Evolutionary conservation across 345 rosid species (phyloP).

Genomic region (Arabis hirsuta): DNA sequence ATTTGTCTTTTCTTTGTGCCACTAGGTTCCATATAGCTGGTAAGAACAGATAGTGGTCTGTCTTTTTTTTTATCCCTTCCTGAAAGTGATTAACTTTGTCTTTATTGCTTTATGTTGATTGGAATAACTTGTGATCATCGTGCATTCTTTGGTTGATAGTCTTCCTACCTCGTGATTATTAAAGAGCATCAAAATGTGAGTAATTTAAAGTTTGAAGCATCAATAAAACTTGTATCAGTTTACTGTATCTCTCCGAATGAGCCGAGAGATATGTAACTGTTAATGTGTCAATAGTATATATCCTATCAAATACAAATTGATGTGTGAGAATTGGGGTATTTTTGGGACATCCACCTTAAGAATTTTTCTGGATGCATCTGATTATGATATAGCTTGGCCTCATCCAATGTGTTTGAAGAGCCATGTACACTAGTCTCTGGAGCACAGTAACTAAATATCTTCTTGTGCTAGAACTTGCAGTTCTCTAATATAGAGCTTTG

Average conservation of each 20-base stretch:
- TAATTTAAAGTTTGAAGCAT: background rate
- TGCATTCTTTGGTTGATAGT: constrained; percentile 27
- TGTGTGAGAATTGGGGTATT: background rate
- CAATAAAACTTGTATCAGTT: background rate
- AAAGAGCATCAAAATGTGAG: constrained; percentile 1
- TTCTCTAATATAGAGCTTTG: constrained; percentile 7
- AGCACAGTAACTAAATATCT: background rate
- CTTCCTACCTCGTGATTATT: constrained; percentile 22
- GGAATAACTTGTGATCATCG: constrained; percentile 34
- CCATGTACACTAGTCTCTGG: constrained; percentile 22
- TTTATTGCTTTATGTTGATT: constrained; percentile 38
- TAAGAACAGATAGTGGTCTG: constrained; percentile 37
- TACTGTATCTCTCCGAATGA: constrained; percentile 18
- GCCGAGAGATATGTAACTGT: constrained; percentile 1
- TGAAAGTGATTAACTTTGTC: constrained; percentile 38
- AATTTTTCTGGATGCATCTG: constrained; percentile 27
- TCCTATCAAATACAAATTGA: background rate
- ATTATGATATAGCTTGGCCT: constrained; percentile 4
- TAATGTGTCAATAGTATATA: background rate
- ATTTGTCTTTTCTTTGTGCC: constrained; percentile 36
- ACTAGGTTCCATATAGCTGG: constrained; percentile 43
- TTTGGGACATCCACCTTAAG: constrained; percentile 10
- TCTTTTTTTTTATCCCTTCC: constrained; percentile 23
- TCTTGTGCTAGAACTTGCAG: constrained; percentile 26
- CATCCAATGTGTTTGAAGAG: constrained; percentile 25